Conservation (phyloP, 164 flowering plant species). For the Buxus sempervirens region DNA sequence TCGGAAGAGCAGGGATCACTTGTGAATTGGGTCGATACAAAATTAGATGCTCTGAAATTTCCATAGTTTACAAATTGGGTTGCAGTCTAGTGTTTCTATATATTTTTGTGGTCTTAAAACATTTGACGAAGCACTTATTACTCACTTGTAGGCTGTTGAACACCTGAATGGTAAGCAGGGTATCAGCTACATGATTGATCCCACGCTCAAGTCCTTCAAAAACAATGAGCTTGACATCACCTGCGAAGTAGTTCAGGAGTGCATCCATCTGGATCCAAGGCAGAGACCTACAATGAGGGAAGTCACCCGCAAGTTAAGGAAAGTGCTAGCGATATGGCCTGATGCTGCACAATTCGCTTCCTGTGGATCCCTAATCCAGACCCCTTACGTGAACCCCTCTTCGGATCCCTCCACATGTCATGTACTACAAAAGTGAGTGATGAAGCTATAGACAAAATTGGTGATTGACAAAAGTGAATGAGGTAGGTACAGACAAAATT, state of each 20-base stretch:
- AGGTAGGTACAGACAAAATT: too few species aligned
- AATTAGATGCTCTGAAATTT: not conserved
- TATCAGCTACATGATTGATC: conserved; percentile 61
- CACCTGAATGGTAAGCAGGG: conserved; percentile 45
- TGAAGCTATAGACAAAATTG: too few species aligned
- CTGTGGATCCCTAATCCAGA: too few species aligned
- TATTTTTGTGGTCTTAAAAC: not conserved
- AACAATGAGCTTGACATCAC: conserved; percentile 61
- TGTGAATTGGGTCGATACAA: conserved; percentile 57
- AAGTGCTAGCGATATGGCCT: conserved; percentile 58
- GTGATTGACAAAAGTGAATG: too few species aligned
- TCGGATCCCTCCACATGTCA: too few species aligned
- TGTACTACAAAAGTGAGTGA: too few species aligned
- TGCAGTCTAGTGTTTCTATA: not conserved
- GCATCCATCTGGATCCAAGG: conserved; percentile 50
- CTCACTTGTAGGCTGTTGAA: conserved; percentile 46
- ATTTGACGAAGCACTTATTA: not conserved
- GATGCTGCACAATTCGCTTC: too few species aligned
- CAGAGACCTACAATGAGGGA: conserved; percentile 74
- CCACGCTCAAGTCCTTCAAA: conserved; percentile 72
- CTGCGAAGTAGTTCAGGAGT: conserved; percentile 69
- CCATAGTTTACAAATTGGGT: not conserved
- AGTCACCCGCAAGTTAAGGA: conserved; percentile 46
- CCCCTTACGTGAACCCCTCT: too few species aligned
- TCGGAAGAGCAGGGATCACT: conserved; percentile 62